phyloP scores from a whole-genome alignment of 2,329 filamentous ascomycete genomes.

The Cordyceps javanica region DNA sequence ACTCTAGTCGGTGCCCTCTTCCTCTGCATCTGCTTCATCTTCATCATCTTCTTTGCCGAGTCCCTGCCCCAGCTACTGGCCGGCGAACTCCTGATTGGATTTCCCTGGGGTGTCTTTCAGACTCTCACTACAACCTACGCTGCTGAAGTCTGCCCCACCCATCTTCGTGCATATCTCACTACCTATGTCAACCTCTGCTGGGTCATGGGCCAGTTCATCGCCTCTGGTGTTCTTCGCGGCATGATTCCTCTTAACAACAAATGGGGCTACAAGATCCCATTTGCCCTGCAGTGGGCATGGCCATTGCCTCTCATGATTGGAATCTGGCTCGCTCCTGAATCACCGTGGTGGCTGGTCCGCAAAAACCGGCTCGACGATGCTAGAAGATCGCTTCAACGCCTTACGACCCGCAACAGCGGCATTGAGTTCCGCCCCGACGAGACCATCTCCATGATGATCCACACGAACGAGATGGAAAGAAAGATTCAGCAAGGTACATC shows the following conservation, averaged over 20 bases:
- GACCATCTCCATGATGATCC: slow-evolving; percentile 43
- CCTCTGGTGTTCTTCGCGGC: slow-evolving; percentile 31
- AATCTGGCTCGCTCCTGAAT: slow-evolving; percentile 35
- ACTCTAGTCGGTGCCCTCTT: slow-evolving; percentile 39
- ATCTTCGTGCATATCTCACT: slow-evolving; percentile 42
- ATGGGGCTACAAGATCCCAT: slow-evolving; percentile 39
- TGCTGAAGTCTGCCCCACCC: slow-evolving; percentile 39
- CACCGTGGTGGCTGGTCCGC: slow-evolving; percentile 39
- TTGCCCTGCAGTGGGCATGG: slow-evolving; percentile 38
- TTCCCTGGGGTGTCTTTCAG: slow-evolving; percentile 43
- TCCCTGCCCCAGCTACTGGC: slow-evolving; percentile 35
- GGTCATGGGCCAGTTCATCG: slow-evolving; percentile 33
- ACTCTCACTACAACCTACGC: slow-evolving; percentile 43
- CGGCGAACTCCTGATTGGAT: slow-evolving; percentile 40
- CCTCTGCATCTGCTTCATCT: slow-evolving; percentile 37
- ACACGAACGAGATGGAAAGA: slow-evolving; percentile 45
- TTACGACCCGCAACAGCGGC: slow-evolving; percentile 32
- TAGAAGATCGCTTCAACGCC: slow-evolving; percentile 31
- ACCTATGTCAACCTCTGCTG: slow-evolving; percentile 29
- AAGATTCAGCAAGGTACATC: slow-evolving; percentile 31
- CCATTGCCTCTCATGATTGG: slow-evolving; percentile 31
- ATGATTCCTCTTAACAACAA: slow-evolving; percentile 28
- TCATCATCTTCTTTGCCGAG: slow-evolving; percentile 41
- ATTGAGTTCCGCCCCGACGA: slow-evolving; percentile 33
- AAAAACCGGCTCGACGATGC: slow-evolving; percentile 29